Conservation (phyloP, 805 yeast genomes). For the Jamesozyma piceae region DNA sequence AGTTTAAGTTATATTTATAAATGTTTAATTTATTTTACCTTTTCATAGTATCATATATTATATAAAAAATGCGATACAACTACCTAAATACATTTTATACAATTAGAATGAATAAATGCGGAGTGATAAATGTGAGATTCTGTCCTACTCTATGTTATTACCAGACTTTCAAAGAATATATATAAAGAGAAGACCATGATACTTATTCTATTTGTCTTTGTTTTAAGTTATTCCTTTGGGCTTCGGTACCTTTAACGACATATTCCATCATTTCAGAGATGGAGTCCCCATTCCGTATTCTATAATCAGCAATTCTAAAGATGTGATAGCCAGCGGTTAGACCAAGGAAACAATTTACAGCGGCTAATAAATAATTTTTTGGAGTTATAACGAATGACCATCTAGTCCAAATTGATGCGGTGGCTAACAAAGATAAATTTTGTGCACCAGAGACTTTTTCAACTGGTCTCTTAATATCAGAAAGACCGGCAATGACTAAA, state of each 20-base stretch:
- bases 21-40: too few species aligned
- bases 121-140: too few species aligned
- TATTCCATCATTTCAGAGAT: constrained; percentile 46
- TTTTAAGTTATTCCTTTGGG: neutral
- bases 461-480: constrained; percentile 83
- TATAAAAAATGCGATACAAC: too few species aligned
- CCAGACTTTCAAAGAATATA: neutral
- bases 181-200: constrained; percentile 16
- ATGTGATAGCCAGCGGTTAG: constrained; percentile 84
- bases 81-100: too few species aligned
- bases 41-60: too few species aligned
- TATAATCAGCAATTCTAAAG: constrained; percentile 58
- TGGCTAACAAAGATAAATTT: constrained; percentile 63
- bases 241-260: constrained; percentile 40
- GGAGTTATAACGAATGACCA: constrained; percentile 95
- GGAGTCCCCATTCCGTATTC: constrained; percentile 57
- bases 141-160: too few species aligned
- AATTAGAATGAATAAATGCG: too few species aligned
- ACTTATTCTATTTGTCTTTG: neutral
- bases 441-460: constrained; percentile 82
- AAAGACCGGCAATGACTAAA: constrained; percentile 87
- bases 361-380: constrained; percentile 76
- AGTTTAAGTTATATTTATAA: too few species aligned
- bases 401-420: constrained; percentile 96
- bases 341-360: constrained; percentile 90